Conservation (phyloP, 441 rosid species). For the Kokia cookei region DNA sequence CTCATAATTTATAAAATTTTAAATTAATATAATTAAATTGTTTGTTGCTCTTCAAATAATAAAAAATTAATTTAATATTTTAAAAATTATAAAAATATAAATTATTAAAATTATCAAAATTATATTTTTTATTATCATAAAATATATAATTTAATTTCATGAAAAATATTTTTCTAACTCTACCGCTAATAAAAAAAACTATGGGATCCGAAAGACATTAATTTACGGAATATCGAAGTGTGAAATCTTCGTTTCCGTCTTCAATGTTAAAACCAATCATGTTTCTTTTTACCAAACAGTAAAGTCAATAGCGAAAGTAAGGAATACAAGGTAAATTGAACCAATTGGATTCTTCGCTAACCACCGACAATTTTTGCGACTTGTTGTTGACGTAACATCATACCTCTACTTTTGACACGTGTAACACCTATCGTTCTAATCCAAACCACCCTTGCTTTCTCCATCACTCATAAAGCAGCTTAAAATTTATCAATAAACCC, state of each 20-base stretch:
- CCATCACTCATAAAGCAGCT: background rate
- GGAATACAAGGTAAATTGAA: background rate
- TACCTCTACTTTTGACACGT: background rate
- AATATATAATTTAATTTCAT: no score
- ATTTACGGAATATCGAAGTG: background rate
- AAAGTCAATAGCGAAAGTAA: background rate
- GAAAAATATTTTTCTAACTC: no score
- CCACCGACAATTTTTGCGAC: slow-evolving; percentile 6
- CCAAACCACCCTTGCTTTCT: background rate
- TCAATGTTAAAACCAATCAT: background rate
- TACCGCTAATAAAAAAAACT: background rate
- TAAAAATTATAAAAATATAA: no score
- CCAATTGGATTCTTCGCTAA: background rate
- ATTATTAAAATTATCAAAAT: no score
- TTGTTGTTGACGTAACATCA: background rate
- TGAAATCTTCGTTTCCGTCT: background rate
- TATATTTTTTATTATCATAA: no score
- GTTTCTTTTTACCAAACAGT: background rate
- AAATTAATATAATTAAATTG: no score
- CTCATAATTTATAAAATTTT: no score
- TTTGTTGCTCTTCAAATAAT: no score
- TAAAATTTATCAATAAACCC: background rate
- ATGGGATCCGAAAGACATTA: background rate
- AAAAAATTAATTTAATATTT: no score
- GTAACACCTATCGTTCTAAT: background rate